Conservation (phyloP, 164 flowering plant genomes). For the Macadamia integrifolia region DNA sequence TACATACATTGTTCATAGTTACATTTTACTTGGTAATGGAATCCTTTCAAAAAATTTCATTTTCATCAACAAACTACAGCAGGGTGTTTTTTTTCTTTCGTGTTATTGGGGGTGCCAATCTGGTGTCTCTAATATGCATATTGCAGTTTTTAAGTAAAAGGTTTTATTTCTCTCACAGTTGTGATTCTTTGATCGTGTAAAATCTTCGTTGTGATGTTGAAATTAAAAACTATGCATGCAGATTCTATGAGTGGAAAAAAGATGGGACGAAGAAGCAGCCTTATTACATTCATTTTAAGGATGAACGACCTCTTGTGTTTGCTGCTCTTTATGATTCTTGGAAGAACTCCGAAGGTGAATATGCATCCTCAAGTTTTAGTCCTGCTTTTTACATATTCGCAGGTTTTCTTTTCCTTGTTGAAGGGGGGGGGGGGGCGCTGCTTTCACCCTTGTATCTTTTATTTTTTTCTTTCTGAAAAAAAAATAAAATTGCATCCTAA, state of each 20-base stretch:
- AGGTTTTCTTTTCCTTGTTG: not conserved
- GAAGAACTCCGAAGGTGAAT: constrained; percentile 64
- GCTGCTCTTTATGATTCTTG: constrained; percentile 93
- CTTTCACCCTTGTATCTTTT: not conserved
- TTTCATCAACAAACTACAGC: not conserved
- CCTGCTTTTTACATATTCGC: too few relatives aligned
- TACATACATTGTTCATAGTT: too few relatives aligned
- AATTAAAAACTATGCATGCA: constrained; percentile 14
- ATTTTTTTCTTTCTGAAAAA: too few relatives aligned
- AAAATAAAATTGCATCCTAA: too few relatives aligned
- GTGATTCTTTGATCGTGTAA: not conserved
- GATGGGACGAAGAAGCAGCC: constrained; percentile 90
- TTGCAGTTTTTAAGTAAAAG: too few relatives aligned
- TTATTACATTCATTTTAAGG: constrained; percentile 77
- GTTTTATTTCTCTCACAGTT: not conserved
- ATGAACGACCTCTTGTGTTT: constrained; percentile 76
- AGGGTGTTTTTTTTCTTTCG: not conserved
- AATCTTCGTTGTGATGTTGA: not conserved
- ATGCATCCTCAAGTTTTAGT: too few relatives aligned
- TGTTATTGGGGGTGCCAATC: not conserved
- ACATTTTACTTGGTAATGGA: too few relatives aligned
- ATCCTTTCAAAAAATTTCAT: too few relatives aligned
- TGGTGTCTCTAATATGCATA: not conserved
- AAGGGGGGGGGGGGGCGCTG: not conserved
- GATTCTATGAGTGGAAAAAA: constrained; percentile 96